Base-by-base conservation (phyloP, 352 stramenopile genomes). In the Elongisporangium undulatum region DNA sequence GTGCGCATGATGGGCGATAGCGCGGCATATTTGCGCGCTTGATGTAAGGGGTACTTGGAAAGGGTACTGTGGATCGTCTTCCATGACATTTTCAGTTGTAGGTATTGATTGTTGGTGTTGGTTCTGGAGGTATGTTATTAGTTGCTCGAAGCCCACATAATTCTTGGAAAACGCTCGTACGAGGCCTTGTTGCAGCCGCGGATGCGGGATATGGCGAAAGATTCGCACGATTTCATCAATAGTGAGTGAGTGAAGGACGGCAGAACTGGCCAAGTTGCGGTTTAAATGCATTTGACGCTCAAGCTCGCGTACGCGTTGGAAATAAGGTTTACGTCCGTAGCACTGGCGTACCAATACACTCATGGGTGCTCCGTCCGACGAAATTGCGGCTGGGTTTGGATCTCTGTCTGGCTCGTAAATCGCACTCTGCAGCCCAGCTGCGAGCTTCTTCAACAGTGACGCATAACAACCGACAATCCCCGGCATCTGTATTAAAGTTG, bases 401-500 rank as follows among this genome's bases (percentile, higher is more conserved):
- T 39, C 16, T 2, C 19, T 24, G 21, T 70, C 38, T 13, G 75
- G 69, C 3, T 82, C 53, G 54, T 90, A 94, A 50, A 92, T 79
- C 0, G 79, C 77, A 9, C 72, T 79, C 45, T 81, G 61, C 3
- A 94, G 72, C 2, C 82, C 81, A 0, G 69, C 38, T 0, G 77
- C 75, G 49, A 94, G 61, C 55, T 94, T 92, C 34, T 89, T 69
- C 21, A 94, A 68, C 57, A 94, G 53, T 8, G 75, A 77, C 20
- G 34, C 66, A 56, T 92, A 94, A 55, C 76, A 89, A 1, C 80
- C 81, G 15, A 94, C 73, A 24, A 94, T 84, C 0, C 85, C 85
- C 15, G 85, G 82, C 68, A 94, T 89, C 51, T 92, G 91, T 19
- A 88, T 60, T 41, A 94, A 66, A 23, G 80, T 90, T 9, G 85